Evolutionary conservation across 192 early-diverging fungal genomes (phyloP), one percentile per base, ranked within the genome.

Genomic region (Coemansia sp.): DNA sequence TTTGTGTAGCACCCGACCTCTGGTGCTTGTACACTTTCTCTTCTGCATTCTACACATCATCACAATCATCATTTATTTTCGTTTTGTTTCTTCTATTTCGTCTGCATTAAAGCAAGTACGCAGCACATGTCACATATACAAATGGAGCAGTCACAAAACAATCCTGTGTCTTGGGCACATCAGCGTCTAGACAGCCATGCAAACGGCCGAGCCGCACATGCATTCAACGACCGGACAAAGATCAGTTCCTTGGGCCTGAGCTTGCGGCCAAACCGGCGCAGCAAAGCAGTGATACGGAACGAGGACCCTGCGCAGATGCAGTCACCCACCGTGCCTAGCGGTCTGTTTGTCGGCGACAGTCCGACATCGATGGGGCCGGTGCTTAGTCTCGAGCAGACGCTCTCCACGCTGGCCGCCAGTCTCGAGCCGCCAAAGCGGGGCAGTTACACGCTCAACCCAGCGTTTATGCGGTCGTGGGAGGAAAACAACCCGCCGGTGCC

Each of bases 281-380:
- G 37, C n/a, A 61, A 50, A 45, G 49, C 47, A 9, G 11, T 37
- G 22, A 17, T 49, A 12, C 61, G 53, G n/a, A 31, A 56, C 26
- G 69, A 67, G 29, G 57, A 52, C 38, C 25, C 64, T 7, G 2
- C 49, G 26, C 66, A 64, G 61, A 41, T 71, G 61, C 74, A 67
- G 43, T 77, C 74, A 57, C 74, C 74, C n/a, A 77, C 74, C 3
- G 55, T 70, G n/a, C 74, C 74, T 29, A 64, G 54, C 29, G 51
- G 65, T 43, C 47, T 69, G 59, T 69, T 69, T 50, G 22, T 37
- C 21, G 64, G 54, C 29, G 59, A 66, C 47, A 72, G 43, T 7
- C 26, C 49, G 39, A 56, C 61, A 10, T 12, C 38, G 14, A 3
- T 38, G 51, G 49, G 21, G 6, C 23, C 43, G 21, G 12, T n/a